Base-by-base conservation (phyloP, 1,284 basidiomycete genomes). In the Sporisorium reilianum region DNA sequence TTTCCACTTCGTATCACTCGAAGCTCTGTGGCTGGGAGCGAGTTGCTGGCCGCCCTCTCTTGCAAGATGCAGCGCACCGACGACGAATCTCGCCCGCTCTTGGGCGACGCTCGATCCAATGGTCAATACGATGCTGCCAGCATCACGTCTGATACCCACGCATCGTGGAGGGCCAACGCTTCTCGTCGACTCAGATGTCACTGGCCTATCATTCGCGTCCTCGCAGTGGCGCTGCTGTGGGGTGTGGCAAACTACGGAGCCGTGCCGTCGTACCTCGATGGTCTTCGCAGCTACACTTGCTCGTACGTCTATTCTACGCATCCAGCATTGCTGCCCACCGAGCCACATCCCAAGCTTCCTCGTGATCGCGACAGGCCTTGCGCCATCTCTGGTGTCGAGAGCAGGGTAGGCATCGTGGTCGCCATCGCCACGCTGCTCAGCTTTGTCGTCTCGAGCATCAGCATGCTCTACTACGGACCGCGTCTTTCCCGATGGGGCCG, bases 381-480 rank as follows among this genome's bases (percentile, higher is more conserved):
- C 32, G 72, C 67, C 40, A 67, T 75, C 26, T 50, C 63, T 9
- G 72, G 72, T 22, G 72, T 75, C 14, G 72, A 75, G 38, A 67
- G 67, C 56, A 62, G 64, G 41, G 66, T 75, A 2, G 72, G 72
- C 11, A 48, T 75, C 32, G 54, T 70, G 12, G 67, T 66, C n/a
- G 72, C 72, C n/a, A 50, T 54, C 3, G 59, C 63, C 14, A 75
- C 63, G 34, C 64, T 75, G 63, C 64, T 66, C 34, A 66, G 63
- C 46, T 70, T 75, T 41, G 66, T 64, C 44, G 53, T 75, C 2
- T 75, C 72, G 1, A 70, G 67, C 49, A 42, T 63, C 54, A 70
- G 66, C 51, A 70, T 75, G 67, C 72, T 75, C 50, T 75, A 61
- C 51, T 75, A 75, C 45, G 72, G 67, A 0, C 72, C 72, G 9